Base-by-base conservation (phyloP, 139 green algal species). In the Desmodesmus armatus region DNA sequence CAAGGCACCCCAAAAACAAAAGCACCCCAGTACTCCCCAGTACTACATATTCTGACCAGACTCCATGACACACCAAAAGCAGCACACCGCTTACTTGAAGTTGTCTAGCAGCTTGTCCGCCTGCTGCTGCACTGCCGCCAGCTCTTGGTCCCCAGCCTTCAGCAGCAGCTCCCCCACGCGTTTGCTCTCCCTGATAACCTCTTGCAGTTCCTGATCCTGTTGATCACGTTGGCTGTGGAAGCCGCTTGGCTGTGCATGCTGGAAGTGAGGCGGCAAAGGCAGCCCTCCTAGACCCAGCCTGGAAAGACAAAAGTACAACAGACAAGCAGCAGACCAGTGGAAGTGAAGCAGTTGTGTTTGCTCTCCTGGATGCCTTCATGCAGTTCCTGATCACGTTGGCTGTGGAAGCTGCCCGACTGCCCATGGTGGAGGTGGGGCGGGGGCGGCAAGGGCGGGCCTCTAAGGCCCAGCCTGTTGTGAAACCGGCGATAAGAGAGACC, bases 141-240 rank as follows among this genome's bases (percentile, higher is more conserved):
- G 27, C 73, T 94, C 91, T 40, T 88, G 83, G 11, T 86, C 86
- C 51, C 94, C 91, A 3, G 55, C 37, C 72, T 89, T 90, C 3
- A 94, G 86, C 65, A 94, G 84, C 88, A 93, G 65, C 44, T 73
- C 73, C 17, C 90, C 90, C 21, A 92, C 84, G 4, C 81, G 75
- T 27, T 49, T 49, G 62, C 88, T 92, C 25, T 44, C 29, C 66
- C 89, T 37, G 33, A 94, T 80, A 9, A 79, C 70, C 2, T 66
- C 37, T 37, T 77, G 80, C 51, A 80, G 13, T 71, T n/a, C 78
- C 40, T n/a, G 41, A 13, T 27, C 15, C 51, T 62, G 51, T 17
- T 62, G 51, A 13, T 62, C 15, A 13, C 51, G 17, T 13, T 62
- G 51, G 51, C 51, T 17, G 15, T 19, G 49, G 25, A n/a, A 9